Conservation (phyloP, 768 basidiomycete genomes). For the Suillus spraguei region DNA sequence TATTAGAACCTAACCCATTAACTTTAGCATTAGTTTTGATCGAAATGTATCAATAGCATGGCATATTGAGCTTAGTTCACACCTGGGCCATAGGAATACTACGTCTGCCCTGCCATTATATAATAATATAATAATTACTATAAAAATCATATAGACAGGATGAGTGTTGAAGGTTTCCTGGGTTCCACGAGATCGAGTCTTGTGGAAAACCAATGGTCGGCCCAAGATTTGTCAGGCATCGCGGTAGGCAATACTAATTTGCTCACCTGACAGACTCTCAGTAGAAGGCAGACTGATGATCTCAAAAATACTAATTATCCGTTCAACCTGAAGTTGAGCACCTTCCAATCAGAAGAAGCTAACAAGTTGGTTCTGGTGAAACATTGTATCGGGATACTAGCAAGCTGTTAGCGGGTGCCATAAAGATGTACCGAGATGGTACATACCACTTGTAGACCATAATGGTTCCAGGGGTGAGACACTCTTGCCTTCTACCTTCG, state of each 20-base stretch:
- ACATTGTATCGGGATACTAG: constrained; percentile 29
- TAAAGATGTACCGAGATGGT: constrained; percentile 6
- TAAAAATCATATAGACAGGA: not conserved
- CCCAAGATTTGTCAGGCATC: constrained; percentile 12
- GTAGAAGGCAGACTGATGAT: constrained; percentile 26
- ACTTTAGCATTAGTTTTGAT: not conserved
- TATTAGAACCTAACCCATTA: not conserved
- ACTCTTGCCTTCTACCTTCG: constrained; percentile 28
- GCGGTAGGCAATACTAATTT: not conserved
- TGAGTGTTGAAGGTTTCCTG: not conserved
- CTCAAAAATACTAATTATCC: not conserved
- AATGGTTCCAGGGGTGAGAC: constrained; percentile 26
- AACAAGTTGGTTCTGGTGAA: constrained; percentile 22
- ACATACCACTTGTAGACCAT: constrained; percentile 29
- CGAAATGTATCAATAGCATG: not conserved
- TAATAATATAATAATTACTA: too few species aligned
- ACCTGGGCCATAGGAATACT: not conserved
- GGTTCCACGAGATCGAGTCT: not conserved
- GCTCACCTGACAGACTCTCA: constrained; percentile 27
- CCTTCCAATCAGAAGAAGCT: constrained; percentile 32
- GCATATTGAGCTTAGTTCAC: not conserved
- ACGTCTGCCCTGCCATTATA: not conserved
- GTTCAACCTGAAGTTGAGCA: constrained; percentile 3
- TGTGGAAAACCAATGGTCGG: not conserved
- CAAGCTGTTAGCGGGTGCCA: not conserved